These are phyloP conservation scores for Ascochyta pisi DNA, from an alignment of 2,329 filamentous ascomycete genomes.

Conservation along the genomic window DNA sequence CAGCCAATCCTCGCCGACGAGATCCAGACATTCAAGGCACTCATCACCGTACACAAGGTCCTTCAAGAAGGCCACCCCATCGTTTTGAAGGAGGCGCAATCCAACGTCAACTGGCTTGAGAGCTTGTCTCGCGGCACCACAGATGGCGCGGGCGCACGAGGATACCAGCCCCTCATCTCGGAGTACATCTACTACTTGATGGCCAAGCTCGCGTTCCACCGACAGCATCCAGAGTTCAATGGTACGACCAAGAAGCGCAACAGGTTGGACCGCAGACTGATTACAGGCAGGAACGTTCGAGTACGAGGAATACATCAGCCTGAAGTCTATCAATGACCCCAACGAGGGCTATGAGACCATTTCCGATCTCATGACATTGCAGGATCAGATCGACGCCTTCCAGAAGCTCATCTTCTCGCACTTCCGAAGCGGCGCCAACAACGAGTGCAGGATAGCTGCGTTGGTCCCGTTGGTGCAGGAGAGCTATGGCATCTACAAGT, in stretches of 20 bases:
- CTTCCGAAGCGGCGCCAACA: conserved; percentile 89
- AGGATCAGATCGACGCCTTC: conserved; percentile 98
- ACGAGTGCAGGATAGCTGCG: conserved; percentile 94
- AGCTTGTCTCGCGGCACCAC: conserved; percentile 83
- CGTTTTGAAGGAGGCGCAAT: conserved; percentile 85
- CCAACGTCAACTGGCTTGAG: conserved; percentile 89
- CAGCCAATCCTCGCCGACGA: conserved; percentile 98
- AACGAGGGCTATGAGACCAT: conserved; percentile 98
- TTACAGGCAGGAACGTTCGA: conserved; percentile 75
- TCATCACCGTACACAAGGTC: conserved; percentile 97
- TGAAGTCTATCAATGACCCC: conserved; percentile 97
- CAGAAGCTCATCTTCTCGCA: conserved; percentile 98
- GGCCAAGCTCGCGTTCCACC: conserved; percentile 94
- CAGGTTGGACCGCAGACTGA: conserved; percentile 23
- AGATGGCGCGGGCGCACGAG: conserved; percentile 79
- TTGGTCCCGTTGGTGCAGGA: conserved; percentile 93
- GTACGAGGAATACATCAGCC: conserved; percentile 97
- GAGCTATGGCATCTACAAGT: conserved; percentile 99
- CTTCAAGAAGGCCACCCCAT: conserved; percentile 94
- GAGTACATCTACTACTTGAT: conserved; percentile 97
- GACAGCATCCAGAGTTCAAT: conserved; percentile 97
- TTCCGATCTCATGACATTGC: conserved; percentile 91
- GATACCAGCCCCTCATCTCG: conserved; percentile 88
- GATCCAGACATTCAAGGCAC: conserved; percentile 97
- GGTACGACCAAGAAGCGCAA: conserved; percentile 56